phyloP scores from a whole-genome alignment of 495 filamentous ascomycete species.

The Aspergillus wentii region DNA sequence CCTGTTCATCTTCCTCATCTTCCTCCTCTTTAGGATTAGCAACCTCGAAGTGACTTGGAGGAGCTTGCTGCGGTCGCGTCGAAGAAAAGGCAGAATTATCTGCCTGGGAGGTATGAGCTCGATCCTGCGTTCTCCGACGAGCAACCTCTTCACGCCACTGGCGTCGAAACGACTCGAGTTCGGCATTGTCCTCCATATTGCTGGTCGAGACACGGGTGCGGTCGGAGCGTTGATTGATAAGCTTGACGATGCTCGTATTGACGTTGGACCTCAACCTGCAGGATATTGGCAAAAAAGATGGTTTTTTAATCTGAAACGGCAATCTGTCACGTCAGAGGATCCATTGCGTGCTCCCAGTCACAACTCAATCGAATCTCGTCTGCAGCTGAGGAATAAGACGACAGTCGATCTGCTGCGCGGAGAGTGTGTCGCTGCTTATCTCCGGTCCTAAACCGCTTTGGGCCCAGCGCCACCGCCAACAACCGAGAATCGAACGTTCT shows the following conservation, averaged over 20 bases:
- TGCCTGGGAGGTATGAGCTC: constrained; percentile 16
- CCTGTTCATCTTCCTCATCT: constrained; percentile 31
- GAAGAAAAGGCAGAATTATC: constrained; percentile 17
- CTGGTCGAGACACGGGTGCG: constrained; percentile 3
- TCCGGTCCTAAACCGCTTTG: constrained; percentile 10
- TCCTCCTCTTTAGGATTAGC: constrained; percentile 35
- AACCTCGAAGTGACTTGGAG: constrained; percentile 29
- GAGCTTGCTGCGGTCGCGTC: constrained; percentile 21
- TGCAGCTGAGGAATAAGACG: too few species aligned
- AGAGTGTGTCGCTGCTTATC: constrained; percentile 24
- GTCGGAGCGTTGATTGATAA: constrained; percentile 19
- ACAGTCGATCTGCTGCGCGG: too few species aligned
- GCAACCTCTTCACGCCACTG: constrained; percentile 82
- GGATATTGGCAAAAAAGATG: too few species aligned
- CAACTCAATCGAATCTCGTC: too few species aligned
- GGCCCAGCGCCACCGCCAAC: constrained; percentile 20
- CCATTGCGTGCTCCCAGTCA: too few species aligned
- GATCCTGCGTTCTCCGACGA: constrained; percentile 38
- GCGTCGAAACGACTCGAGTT: constrained; percentile 74
- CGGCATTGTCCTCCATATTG: constrained; percentile 59
- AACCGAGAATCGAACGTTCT: constrained; percentile 13
- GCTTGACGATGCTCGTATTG: constrained; percentile 4
- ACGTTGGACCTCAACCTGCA: background rate
- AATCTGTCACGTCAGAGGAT: too few species aligned
- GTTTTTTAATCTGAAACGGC: too few species aligned